Evolutionary conservation across 805 yeast species (phyloP).

Genomic region (Peterozyma toletana): DNA sequence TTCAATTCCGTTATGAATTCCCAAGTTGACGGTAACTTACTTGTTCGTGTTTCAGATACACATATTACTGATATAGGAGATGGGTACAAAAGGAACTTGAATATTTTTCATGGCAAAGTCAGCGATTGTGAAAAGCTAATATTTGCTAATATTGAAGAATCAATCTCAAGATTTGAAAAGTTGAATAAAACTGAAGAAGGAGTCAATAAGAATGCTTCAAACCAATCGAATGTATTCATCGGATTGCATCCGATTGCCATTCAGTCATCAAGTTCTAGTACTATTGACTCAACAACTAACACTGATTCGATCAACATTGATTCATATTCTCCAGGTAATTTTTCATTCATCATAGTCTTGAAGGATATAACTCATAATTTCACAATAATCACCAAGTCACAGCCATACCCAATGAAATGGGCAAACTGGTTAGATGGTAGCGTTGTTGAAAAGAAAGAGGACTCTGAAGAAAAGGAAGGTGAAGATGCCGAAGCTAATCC

Average conservation of each 20-base stretch:
- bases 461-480: constrained; percentile 28
- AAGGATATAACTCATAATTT: constrained; percentile 76
- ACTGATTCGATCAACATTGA: constrained; percentile 33
- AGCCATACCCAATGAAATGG: constrained; percentile 88
- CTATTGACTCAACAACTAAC: constrained; percentile 12
- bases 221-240: constrained; percentile 20
- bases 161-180: constrained; percentile 39
- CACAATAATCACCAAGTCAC: constrained; percentile 70
- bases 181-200: constrained; percentile 4
- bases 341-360: constrained; percentile 69
- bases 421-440: constrained; percentile 77
- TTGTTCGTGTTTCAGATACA: constrained; percentile 49
- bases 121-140: constrained; percentile 86
- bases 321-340: constrained; percentile 42
- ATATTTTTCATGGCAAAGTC: constrained; percentile 67
- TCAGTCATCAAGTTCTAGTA: constrained; percentile 15
- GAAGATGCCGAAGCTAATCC: constrained; percentile 19
- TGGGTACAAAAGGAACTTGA: constrained; percentile 37
- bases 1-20: constrained; percentile 55
- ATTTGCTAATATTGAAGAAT: constrained; percentile 76
- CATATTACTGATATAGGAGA: constrained; percentile 25
- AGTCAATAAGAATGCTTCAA: constrained; percentile 2
- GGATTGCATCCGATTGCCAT: constrained; percentile 21
- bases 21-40: constrained; percentile 75
- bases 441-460: constrained; percentile 15